Evolutionary conservation across 1,139 yeast genomes (phyloP), one percentile per base, ranked within the genome.

Genomic region (Pichia sp.): DNA sequence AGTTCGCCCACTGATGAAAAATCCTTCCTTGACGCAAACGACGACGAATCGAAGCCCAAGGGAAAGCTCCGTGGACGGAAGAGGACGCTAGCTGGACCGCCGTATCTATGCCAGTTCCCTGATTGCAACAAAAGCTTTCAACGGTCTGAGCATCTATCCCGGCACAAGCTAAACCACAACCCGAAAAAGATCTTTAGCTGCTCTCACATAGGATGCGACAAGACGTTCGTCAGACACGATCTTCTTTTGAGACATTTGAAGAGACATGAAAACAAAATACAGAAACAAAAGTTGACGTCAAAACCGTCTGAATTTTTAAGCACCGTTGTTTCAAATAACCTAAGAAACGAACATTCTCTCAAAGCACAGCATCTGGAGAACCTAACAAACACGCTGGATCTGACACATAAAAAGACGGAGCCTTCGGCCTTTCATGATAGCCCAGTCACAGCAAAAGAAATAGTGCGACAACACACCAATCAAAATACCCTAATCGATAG

Each of bases 181-280:
- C 70, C 73, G 2, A 65, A 67, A 36, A 64, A 64, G 50, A 69
- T 83, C 4, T 83, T 73, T 61, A 70, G 68, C 31, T 84, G 89
- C 63, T 64, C 74, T 1, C 76, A 77, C 71, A 51, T 61, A 2
- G 55, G 72, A 6, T 84, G 89, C 62, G 66, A 70, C 5, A 80
- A 80, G 64, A 80, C 85, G 1, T 84, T 84, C 73, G 88, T 84
- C 1, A 73, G 87, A 33, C 77, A 75, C 54, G 87, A 82, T 64
- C 65, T 83, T 46, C 65, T 75, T 27, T 72, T 71, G 5, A 68
- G 87, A 51, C 87, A 83, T 63, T 61, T 76, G 51, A 79, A 78
- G 61, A 68, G 86, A 38, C 87, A 82, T 57, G 63, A 62, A n/a
- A 53, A 50, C n/a, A 63, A 58, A 51, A 34, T 56, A 9, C 44